Percentiles rank a stretch among this genome's conserved stretches.
phyloP scores from a whole-genome alignment of 1,284 basidiomycete genomes.

The Cerioporus squamosus region DNA sequence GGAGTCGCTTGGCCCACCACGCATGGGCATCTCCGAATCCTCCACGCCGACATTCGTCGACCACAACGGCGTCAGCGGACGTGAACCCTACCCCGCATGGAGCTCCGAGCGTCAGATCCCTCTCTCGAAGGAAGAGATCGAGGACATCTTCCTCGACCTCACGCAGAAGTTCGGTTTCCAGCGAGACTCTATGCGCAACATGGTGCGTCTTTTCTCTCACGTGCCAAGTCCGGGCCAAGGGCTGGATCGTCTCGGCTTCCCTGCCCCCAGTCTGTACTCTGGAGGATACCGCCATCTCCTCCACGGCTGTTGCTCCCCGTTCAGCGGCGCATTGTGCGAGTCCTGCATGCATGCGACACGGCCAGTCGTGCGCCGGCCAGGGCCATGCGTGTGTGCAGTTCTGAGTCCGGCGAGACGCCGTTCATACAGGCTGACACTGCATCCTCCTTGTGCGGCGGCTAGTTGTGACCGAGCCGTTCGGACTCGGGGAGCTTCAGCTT shows the following conservation, averaged over 20 bases:
- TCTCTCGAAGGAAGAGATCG: conserved; percentile 98
- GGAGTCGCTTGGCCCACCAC: conserved; percentile 67
- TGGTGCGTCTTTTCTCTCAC: conserved; percentile 55
- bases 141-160: conserved; percentile 97
- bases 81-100: conserved; percentile 94
- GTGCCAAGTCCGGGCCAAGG: neutral
- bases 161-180: conserved; percentile 99
- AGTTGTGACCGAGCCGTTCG: neutral
- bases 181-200: conserved; percentile 89
- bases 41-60: conserved; percentile 68
- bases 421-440: neutral
- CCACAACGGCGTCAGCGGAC: conserved; percentile 50
- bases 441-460: neutral
- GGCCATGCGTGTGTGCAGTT: neutral
- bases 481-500: neutral
- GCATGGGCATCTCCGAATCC: conserved; percentile 63
- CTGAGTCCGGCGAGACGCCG: neutral
- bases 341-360: neutral
- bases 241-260: conserved; percentile 4
- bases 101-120: conserved; percentile 91
- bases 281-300: no score
- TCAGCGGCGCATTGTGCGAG: no score
- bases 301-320: no score
- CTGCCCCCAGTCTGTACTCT: neutral
- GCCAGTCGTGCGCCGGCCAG: neutral